phyloP scores from a whole-genome alignment of 2,329 filamentous ascomycete species.

The Colletotrichum sojae region DNA sequence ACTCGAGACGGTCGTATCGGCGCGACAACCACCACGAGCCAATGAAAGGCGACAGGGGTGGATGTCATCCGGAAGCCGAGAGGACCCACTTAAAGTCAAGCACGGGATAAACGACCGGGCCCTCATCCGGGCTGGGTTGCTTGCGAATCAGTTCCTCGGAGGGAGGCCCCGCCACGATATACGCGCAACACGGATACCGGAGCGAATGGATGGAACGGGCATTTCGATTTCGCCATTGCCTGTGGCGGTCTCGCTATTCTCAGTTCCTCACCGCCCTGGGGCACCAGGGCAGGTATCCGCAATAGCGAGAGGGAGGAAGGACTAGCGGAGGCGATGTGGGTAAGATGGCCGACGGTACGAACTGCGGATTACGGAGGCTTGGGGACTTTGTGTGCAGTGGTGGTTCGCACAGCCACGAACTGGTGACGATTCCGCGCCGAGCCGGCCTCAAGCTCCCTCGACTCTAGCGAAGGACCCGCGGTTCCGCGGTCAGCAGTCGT shows the following conservation, averaged over 20 bases:
- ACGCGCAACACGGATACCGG: constrained; percentile 26
- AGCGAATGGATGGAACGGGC: constrained; percentile 6
- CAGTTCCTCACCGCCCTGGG: neutral
- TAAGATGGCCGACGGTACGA: neutral
- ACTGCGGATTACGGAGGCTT: constrained; percentile 18
- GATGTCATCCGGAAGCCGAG: neutral
- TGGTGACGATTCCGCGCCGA: constrained; percentile 21
- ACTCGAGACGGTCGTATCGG: neutral
- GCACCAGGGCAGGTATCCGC: too few relatives aligned
- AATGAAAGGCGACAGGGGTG: constrained; percentile 5
- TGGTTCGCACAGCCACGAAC: constrained; percentile 29
- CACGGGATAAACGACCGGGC: constrained; percentile 19
- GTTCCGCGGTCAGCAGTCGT: neutral
- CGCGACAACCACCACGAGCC: constrained; percentile 18
- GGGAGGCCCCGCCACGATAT: constrained; percentile 10
- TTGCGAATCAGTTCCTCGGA: constrained; percentile 11
- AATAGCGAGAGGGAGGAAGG: neutral
- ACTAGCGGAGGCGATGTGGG: constrained; percentile 18
- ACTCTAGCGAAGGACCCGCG: neutral
- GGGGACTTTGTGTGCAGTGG: neutral
- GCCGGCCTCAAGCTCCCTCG: neutral
- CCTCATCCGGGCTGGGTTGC: constrained; percentile 4
- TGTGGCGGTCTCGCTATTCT: neutral
- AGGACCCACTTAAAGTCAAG: constrained; percentile 20
- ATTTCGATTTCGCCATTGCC: constrained; percentile 16